phyloP scores from a whole-genome alignment of 257 asterid species.

The Lavandula angustifolia region DNA sequence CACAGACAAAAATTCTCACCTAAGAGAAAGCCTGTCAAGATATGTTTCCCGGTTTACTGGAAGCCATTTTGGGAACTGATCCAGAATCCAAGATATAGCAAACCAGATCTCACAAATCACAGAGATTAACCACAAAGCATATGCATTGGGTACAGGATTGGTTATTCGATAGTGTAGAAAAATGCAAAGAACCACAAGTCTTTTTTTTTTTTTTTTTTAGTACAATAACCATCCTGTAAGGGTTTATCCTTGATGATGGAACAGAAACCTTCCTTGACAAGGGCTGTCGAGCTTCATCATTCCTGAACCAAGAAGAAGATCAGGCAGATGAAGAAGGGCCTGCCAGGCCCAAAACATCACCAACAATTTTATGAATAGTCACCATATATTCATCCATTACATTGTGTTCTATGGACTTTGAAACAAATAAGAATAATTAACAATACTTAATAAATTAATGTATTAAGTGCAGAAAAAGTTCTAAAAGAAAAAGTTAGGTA shows the following conservation, averaged over 20 bases:
- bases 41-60: slow-evolving; percentile 84
- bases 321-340: slow-evolving; percentile 15
- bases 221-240: slow-evolving; percentile 84
- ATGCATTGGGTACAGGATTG: slow-evolving; percentile 78
- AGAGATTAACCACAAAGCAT: slow-evolving; percentile 70
- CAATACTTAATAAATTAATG: neutral
- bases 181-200: slow-evolving; percentile 69
- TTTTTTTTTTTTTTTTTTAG: too few species aligned
- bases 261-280: slow-evolving; percentile 84
- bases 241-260: slow-evolving; percentile 81
- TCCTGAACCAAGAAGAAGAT: slow-evolving; percentile 48
- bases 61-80: slow-evolving; percentile 92
- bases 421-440: neutral
- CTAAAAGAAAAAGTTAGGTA: slow-evolving; percentile 15
- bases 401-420: slow-evolving; percentile 18
- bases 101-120: slow-evolving; percentile 92
- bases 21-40: slow-evolving; percentile 78
- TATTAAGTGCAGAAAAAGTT: slow-evolving; percentile 1
- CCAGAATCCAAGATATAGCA: slow-evolving; percentile 84
- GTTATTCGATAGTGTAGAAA: slow-evolving; percentile 79
- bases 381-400: neutral
- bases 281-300: slow-evolving; percentile 90
- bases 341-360: slow-evolving; percentile 7
- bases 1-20: slow-evolving; percentile 40
- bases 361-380: neutral